Base-by-base conservation (phyloP, 768 basidiomycete species). In the Leccinum fibrillosum region DNA sequence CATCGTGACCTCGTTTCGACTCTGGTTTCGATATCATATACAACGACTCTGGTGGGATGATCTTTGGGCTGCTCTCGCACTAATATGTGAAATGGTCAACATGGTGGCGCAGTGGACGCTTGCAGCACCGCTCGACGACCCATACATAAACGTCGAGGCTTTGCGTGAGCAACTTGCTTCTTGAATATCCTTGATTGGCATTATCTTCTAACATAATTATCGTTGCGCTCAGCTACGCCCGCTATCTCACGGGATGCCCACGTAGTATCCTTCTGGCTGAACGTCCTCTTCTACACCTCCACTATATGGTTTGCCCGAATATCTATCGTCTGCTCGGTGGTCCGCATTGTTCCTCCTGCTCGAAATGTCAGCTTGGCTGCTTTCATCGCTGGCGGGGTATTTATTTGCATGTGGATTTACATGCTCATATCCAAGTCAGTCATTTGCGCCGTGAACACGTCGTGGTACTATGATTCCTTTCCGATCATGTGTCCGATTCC, bases 401-500 rank as follows among this genome's bases (percentile, higher is more conserved):
- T 70, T 25, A 42, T 25, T 23, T 55, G 55, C 53, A 57, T 71
- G 63, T 66, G 69, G 65, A 37, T 34, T 26, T 67, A 54, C 57
- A 42, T 67, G 5, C 10, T 69, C 19, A 15, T 44, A 3, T 52
- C 58, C 55, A 70, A 70, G 37, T 17, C 55, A 73, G 78, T 62
- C 76, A 77, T 77, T 69, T 79, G 19, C 82, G 79, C 65, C 69
- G 76, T 63, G 65, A 35, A 51, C 55, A 57, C 13, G 48, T 55
- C 58, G 12, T 83, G 82, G 81, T 79, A 80, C 53, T 17, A 72
- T 11, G 19, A 47, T 13, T 2, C 37, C 0, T 69, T 66, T 48
- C 73, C 42, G 11, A 17, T 80, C 0, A 76, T 77, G 56, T 84
- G 83, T 57, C 67, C 69, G 19, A 72, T 83, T 17, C 74, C 74